Base-by-base conservation (phyloP, 169 alveolate genomes). In the Cryptosporidium parvum region DNA sequence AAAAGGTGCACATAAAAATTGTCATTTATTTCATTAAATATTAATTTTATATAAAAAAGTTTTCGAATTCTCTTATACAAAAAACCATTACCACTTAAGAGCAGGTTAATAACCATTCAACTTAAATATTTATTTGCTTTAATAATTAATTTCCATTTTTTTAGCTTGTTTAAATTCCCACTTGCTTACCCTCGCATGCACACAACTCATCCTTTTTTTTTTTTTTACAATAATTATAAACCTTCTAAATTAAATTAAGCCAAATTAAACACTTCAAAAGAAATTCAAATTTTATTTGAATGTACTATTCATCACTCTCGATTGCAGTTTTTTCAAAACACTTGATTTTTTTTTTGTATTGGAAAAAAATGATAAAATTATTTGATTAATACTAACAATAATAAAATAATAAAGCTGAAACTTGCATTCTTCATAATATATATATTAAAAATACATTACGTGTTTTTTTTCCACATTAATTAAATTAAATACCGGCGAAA, bases 391-490 rank as follows among this genome's bases (percentile, higher is more conserved):
- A 39, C 35, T 31, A 2, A 39, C 45, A 39, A 8, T 39, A 39
- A 39, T 39, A 6, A 39, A 5, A 8, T 39, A 39, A 39, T 39
- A 6, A 39, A 5, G 10, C 45, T 0, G 4, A 39, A 39, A 39
- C 18, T 45, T 16, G 3, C 1, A 45, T 45, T 45, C 14, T 45
- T 12, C 53, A 39, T 45, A 9, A 45, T 45, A 45, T 14, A 45
- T 14, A 45, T 12, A 45, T 45, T 45, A 45, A 39, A 0, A 45
- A 12, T 7, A n/a, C 0, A 56, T 18, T 56, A 18, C 33, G 31
- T 56, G 65, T 56, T 56, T 56, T 53, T 53, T 53, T 5, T 56
- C 65, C 65, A 56, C 33, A 56, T 56, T n/a, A 18, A 56, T 18
- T 23, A 56, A 18, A 23, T 56, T n/a, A 9, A 56, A 56, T 56